Evolutionary conservation across 441 rosid genomes (phyloP).

Genomic region (Arabidopsis hybrid): DNA sequence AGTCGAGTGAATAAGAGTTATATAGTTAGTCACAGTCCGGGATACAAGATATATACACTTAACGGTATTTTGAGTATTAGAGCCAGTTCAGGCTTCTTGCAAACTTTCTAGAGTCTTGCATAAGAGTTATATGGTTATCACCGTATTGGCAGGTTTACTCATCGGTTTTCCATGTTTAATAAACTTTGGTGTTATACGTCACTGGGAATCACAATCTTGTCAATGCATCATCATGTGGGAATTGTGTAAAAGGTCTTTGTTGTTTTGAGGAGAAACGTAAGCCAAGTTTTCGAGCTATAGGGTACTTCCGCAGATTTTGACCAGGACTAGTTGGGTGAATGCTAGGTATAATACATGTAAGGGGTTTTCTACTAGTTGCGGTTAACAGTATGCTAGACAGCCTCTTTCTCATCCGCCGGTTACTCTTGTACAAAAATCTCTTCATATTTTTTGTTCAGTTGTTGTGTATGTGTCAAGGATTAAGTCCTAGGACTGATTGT

Average conservation of each 20-base stretch:
- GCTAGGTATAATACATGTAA: slow-evolving; percentile 11
- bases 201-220: slow-evolving; percentile 30
- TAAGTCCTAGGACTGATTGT: slow-evolving; percentile 6
- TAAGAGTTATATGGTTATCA: slow-evolving; percentile 27
- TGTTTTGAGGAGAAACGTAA: slow-evolving; percentile 34
- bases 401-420: slow-evolving; percentile 11
- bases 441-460: background rate
- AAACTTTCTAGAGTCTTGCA: slow-evolving; percentile 4
- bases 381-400: background rate
- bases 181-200: slow-evolving; percentile 29
- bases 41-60: background rate
- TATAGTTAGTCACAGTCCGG: background rate
- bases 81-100: background rate
- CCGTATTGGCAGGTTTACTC: slow-evolving; percentile 35
- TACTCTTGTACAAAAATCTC: slow-evolving; percentile 3
- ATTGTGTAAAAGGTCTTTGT: slow-evolving; percentile 30
- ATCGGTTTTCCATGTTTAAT: slow-evolving; percentile 25
- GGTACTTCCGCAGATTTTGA: slow-evolving; percentile 12
- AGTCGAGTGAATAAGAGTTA: slow-evolving; percentile 2
- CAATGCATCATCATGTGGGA: slow-evolving; percentile 26
- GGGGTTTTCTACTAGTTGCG: slow-evolving; percentile 14
- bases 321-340: slow-evolving; percentile 34
- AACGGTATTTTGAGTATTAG: background rate
- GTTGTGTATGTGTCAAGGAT: background rate
- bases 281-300: slow-evolving; percentile 29